Percentiles rank a stretch among this genome's conserved stretches.
Evolutionary conservation across 2,329 filamentous ascomycete species (phyloP).

Genomic region (Passalora sequoiae): DNA sequence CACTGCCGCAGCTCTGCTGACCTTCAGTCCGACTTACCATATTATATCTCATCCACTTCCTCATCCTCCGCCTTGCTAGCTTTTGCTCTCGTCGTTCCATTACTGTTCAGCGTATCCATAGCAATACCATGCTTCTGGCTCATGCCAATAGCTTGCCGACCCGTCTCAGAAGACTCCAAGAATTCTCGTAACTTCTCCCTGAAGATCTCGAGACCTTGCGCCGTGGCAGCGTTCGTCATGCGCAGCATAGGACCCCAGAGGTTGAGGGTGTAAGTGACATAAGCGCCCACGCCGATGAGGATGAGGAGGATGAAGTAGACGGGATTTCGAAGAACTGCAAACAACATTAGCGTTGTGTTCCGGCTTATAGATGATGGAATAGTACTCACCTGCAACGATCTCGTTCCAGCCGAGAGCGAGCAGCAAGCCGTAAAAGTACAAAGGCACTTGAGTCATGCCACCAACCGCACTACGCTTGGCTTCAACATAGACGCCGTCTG

Average conservation of each 20-base stretch:
- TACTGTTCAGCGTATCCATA: constrained; percentile 39
- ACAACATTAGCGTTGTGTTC: constrained; percentile 10
- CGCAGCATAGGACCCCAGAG: constrained; percentile 93
- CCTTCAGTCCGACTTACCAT: too few species aligned
- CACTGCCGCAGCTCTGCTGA: too few species aligned
- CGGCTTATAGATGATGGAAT: not conserved
- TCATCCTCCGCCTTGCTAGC: constrained; percentile 31
- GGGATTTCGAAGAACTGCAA: constrained; percentile 81
- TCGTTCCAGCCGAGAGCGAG: constrained; percentile 98
- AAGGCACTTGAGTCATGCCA: constrained; percentile 84
- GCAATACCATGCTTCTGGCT: constrained; percentile 52
- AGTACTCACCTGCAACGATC: constrained; percentile 75
- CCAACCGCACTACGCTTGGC: constrained; percentile 96
- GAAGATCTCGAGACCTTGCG: constrained; percentile 82
- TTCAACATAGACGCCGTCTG: constrained; percentile 95
- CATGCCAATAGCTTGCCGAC: constrained; percentile 77
- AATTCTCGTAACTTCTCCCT: constrained; percentile 90
- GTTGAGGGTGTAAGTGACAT: constrained; percentile 89
- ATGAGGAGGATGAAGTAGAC: constrained; percentile 87
- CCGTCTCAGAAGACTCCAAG: constrained; percentile 78
- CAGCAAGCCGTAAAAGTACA: constrained; percentile 89
- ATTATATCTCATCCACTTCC: constrained; percentile 33
- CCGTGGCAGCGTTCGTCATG: constrained; percentile 83
- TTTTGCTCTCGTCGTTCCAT: constrained; percentile 39
- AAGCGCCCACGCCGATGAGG: constrained; percentile 68